Conservation (phyloP, 345 rosid genomes). For the Aquilaria yunnanensis region DNA sequence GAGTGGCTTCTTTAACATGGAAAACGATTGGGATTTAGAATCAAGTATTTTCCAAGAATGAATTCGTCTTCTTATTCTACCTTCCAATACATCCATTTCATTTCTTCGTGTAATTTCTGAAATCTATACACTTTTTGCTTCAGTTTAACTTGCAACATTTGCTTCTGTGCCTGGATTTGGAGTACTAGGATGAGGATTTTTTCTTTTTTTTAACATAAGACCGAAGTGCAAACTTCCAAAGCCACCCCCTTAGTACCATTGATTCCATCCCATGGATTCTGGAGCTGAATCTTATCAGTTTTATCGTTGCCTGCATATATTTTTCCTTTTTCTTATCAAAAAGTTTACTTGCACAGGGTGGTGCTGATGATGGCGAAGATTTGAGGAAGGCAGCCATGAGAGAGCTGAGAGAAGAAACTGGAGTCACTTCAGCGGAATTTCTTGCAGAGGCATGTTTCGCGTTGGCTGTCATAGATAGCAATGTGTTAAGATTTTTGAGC, state of each 20-base stretch:
- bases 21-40: too few species aligned
- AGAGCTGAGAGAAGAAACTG: slow-evolving; percentile 80
- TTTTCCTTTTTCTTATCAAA: not conserved
- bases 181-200: too few species aligned
- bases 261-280: not conserved
- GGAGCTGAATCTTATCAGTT: not conserved
- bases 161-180: too few species aligned
- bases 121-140: too few species aligned
- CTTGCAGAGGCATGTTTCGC: slow-evolving; percentile 53
- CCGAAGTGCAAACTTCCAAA: too few species aligned
- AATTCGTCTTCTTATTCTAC: too few species aligned
- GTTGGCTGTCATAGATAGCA: not conserved
- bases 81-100: too few species aligned
- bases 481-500: not conserved
- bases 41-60: too few species aligned
- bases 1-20: too few species aligned
- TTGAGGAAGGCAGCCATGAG: slow-evolving; percentile 59
- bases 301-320: not conserved
- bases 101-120: too few species aligned
- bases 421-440: slow-evolving; percentile 67
- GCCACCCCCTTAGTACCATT: not conserved
- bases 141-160: too few species aligned
- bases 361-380: slow-evolving; percentile 70
- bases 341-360: slow-evolving; percentile 37
- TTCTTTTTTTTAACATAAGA: too few species aligned